A percentile compares a stretch with the other conserved stretches of the same genome.
Evolutionary conservation across 2,329 filamentous ascomycete genomes (phyloP).

Genomic region (Ramichloridium luteum): DNA sequence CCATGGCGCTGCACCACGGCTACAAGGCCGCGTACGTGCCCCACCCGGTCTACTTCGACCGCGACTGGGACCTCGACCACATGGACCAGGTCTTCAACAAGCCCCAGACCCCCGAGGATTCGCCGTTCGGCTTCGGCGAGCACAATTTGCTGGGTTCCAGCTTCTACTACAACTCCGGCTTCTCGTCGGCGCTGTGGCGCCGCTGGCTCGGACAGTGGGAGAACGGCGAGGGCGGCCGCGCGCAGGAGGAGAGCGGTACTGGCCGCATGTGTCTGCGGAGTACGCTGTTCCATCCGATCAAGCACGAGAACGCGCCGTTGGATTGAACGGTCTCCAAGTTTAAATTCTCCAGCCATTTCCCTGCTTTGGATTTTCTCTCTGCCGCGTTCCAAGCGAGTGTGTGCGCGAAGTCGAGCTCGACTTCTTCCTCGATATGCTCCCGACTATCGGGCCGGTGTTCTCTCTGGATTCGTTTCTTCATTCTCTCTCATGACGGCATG

Average conservation of each 20-base stretch:
- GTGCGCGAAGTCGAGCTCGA: too few relatives aligned
- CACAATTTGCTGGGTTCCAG: conserved; percentile 39
- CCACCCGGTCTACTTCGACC: conserved; percentile 69
- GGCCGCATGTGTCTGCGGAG: conserved; percentile 37
- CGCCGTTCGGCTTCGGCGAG: conserved; percentile 40
- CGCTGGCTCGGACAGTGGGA: conserved; percentile 38
- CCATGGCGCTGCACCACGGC: conserved; percentile 61
- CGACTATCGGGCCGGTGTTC: too few relatives aligned
- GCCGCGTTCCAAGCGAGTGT: too few relatives aligned
- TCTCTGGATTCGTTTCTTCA: too few relatives aligned
- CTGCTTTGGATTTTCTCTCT: too few relatives aligned
- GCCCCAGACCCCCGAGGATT: conserved; percentile 32
- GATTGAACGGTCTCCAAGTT: too few relatives aligned
- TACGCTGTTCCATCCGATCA: conserved; percentile 37
- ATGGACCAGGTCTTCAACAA: conserved; percentile 39
- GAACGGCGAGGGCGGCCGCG: conserved; percentile 28
- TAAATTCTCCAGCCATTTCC: too few relatives aligned
- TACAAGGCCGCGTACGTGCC: conserved; percentile 68
- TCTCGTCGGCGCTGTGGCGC: conserved; percentile 37
- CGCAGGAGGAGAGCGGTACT: conserved; percentile 25
- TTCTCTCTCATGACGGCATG: too few relatives aligned
- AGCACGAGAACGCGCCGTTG: conserved; percentile 31
- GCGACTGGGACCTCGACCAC: conserved; percentile 48
- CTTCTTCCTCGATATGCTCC: too few relatives aligned
- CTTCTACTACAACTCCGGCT: conserved; percentile 41